Evolutionary conservation across 805 yeast species (phyloP).

Genomic region (Wickerhamomyces chambardii): DNA sequence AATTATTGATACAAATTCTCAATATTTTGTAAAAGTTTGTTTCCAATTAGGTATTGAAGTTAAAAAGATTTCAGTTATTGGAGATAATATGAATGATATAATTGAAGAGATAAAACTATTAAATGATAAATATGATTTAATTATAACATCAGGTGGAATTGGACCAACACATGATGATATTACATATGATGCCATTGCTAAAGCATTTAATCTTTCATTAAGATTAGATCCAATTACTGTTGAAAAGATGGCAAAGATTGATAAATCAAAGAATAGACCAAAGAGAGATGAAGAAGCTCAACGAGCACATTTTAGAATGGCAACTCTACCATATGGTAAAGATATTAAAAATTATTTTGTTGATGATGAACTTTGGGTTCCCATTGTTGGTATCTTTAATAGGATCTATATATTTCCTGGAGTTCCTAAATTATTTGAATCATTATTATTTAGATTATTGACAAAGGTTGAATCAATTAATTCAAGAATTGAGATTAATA

Average conservation of each 20-base stretch:
- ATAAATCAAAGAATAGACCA: constrained; percentile 18
- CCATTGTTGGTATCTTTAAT: constrained; percentile 59
- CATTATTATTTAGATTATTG: constrained; percentile 39
- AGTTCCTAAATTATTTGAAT: constrained; percentile 64
- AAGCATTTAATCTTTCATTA: constrained; percentile 44
- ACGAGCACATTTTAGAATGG: constrained; percentile 69
- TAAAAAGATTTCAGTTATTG: constrained; percentile 60
- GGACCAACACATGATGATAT: constrained; percentile 93
- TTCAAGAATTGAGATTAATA: constrained; percentile 18
- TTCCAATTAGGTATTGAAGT: constrained; percentile 61
- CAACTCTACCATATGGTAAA: constrained; percentile 47
- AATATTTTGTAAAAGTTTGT: constrained; percentile 61
- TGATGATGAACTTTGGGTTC: constrained; percentile 67
- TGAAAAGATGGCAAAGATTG: constrained; percentile 44
- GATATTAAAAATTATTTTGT: constrained; percentile 43
- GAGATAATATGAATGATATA: constrained; percentile 68
- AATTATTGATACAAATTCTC: constrained; percentile 71
- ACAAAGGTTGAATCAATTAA: constrained; percentile 24
- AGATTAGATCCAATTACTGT: constrained; percentile 49
- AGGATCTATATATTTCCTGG: constrained; percentile 77
- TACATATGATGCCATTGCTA: constrained; percentile 69
- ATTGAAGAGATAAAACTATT: constrained; percentile 36
- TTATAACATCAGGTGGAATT: constrained; percentile 36
- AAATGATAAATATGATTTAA: constrained; percentile 48
- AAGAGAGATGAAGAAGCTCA: constrained; percentile 33